Percentiles rank a stretch among this genome's conserved stretches.
phyloP scores from a whole-genome alignment of 2,329 filamentous ascomycete genomes.

The Geosmithia putterillii region DNA sequence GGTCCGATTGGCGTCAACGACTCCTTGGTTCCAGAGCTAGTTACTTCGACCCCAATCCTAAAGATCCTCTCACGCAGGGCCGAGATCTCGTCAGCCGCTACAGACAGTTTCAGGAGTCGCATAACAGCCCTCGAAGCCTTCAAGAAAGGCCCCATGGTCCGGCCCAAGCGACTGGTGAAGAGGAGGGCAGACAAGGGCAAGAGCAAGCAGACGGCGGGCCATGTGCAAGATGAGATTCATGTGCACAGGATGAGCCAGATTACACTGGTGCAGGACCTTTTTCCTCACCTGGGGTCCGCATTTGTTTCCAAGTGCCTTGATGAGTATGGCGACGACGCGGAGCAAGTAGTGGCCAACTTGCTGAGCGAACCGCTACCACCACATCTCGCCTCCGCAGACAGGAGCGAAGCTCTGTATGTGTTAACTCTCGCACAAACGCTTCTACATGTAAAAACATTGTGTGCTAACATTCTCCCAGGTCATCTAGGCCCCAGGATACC shows the following conservation, averaged over 20 bases:
- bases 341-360: constrained; percentile 70
- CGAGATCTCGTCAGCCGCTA: constrained; percentile 33
- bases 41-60: constrained; percentile 69
- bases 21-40: constrained; percentile 69
- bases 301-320: constrained; percentile 73
- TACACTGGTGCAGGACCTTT: constrained; percentile 85
- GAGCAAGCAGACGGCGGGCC: constrained; percentile 23
- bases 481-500: constrained; percentile 1
- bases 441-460: background rate
- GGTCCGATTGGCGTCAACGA: constrained; percentile 46
- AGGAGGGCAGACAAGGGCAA: constrained; percentile 58
- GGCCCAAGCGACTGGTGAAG: constrained; percentile 36
- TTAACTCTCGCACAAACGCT: background rate
- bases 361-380: constrained; percentile 65
- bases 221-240: constrained; percentile 43
- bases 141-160: constrained; percentile 39
- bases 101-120: constrained; percentile 45
- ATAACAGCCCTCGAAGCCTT: constrained; percentile 48
- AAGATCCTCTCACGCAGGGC: constrained; percentile 45
- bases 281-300: constrained; percentile 72
- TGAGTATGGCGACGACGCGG: constrained; percentile 64
- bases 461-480: constrained; percentile 12
- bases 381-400: constrained; percentile 52
- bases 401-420: constrained; percentile 49
- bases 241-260: constrained; percentile 76